These are phyloP conservation scores for Cystofilobasidium ferigula DNA, from an alignment of 768 basidiomycete species.

Conservation along the genomic window DNA sequence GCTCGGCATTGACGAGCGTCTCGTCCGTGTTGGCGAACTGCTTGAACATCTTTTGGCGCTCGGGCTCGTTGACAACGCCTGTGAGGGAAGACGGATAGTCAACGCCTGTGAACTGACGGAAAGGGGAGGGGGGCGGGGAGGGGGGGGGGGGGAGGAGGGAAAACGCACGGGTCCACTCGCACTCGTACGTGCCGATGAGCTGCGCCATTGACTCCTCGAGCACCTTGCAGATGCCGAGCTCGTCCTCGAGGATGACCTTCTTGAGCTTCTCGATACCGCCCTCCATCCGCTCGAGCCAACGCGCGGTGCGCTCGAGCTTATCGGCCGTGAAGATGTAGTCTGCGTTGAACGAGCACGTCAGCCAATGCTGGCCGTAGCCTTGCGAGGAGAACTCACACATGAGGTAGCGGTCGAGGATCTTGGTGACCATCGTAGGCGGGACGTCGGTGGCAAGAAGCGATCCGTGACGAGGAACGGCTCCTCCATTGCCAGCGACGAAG, in stretches of 20 bases:
- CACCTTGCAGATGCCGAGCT: conserved; percentile 59
- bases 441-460: conserved; percentile 58
- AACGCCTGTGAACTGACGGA: too few relatives aligned
- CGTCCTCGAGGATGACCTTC: conserved; percentile 56
- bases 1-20: conserved; percentile 40
- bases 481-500: conserved; percentile 63
- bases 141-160: not conserved
- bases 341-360: not conserved
- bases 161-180: conserved; percentile 50
- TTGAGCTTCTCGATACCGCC: conserved; percentile 58
- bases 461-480: conserved; percentile 48
- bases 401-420: conserved; percentile 55
- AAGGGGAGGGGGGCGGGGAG: not conserved
- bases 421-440: conserved; percentile 52
- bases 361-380: conserved; percentile 22
- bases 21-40: conserved; percentile 56
- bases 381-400: conserved; percentile 39
- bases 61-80: conserved; percentile 49
- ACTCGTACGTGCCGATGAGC: conserved; percentile 55
- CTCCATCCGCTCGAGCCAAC: conserved; percentile 62
- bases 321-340: conserved; percentile 63
- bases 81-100: not conserved
- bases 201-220: conserved; percentile 56
- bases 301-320: conserved; percentile 56
- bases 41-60: conserved; percentile 46